Base-by-base conservation (phyloP, 148 eudicot species). In the Agrostemma githago region DNA sequence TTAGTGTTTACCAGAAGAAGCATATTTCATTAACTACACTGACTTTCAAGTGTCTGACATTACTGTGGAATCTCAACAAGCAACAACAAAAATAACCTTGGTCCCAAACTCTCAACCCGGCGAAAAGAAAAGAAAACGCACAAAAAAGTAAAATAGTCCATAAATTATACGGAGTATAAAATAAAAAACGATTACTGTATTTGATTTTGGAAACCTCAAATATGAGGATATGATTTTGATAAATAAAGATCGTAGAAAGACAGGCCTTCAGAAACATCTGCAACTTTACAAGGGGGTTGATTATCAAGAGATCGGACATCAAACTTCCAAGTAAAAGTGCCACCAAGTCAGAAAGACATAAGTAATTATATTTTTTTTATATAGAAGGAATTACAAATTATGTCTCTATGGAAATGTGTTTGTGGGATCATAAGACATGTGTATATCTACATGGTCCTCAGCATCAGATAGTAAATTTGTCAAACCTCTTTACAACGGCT, bases 161-260 rank as follows among this genome's bases (percentile, higher is more conserved):
- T 51, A 11, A 11, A 2, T 9, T 26, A 26, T 26, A 26, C 1
- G 34, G 34, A 26, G 34, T 51, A 11, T 51, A 51, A 51, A 26
- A 51, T 9, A 11, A 51, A 12, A 51, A 51, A 11, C 8, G 16
- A 51, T 48, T n/a, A n/a, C n/a, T n/a, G n/a, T 51, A 51, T 51
- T 10, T 51, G 56, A 51, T 11, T 48, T 51, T 51, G 56, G 56
- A 67, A 67, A 67, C 71, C 56, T 43, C 15, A 67, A 43, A 51
- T 5, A 41, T 41, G 48, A 66, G 11, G 14, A 66, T 15, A 39
- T 66, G 48, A 39, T 17, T 66, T 66, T 9, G 16, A 3, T 40
- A 5, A 5, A 41, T 0, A 66, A 12, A 11, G 19, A 38, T 16
- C 3, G 21, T 8, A 34, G 15, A 62, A 9, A 62, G 11, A 9